phyloP scores from a whole-genome alignment of 257 asterid species.

The Coffea canephora region DNA sequence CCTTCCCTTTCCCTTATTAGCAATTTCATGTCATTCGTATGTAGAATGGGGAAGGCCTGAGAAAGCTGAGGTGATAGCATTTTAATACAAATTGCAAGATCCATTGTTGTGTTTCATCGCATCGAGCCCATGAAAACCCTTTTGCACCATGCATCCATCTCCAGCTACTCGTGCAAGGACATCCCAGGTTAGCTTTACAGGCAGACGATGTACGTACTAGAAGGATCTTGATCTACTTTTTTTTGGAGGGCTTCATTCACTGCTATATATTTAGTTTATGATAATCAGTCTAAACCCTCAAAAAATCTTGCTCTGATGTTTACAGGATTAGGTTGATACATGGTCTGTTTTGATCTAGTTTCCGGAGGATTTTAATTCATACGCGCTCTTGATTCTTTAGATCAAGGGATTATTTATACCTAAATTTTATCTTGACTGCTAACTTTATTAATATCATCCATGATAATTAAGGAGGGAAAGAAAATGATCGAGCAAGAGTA shows the following conservation, averaged over 20 bases:
- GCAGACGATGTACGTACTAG: conserved; percentile 20
- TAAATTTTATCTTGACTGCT: background rate
- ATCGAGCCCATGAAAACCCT: conserved; percentile 46
- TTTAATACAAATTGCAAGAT: conserved; percentile 11
- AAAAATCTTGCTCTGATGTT: background rate
- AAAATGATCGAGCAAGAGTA: background rate
- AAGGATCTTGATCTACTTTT: background rate
- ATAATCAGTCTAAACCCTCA: background rate
- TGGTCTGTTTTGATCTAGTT: too few species aligned
- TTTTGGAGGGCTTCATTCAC: background rate
- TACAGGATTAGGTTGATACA: background rate
- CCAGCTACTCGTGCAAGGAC: conserved; percentile 28
- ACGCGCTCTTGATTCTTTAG: background rate
- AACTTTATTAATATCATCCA: background rate
- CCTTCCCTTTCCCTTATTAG: conserved; percentile 50
- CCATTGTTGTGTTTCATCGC: background rate
- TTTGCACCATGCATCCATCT: conserved; percentile 13
- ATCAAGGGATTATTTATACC: background rate
- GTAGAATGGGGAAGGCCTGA: background rate
- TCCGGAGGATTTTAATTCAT: too few species aligned
- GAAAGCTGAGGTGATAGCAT: background rate
- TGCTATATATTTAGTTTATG: background rate
- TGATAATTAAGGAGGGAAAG: background rate
- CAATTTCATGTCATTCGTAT: conserved; percentile 20
- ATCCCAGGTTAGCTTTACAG: conserved; percentile 45